Percentiles rank a stretch among this genome's conserved stretches.
Conservation (phyloP, 352 stramenopile genomes). For the Globisporangium spiculum region DNA sequence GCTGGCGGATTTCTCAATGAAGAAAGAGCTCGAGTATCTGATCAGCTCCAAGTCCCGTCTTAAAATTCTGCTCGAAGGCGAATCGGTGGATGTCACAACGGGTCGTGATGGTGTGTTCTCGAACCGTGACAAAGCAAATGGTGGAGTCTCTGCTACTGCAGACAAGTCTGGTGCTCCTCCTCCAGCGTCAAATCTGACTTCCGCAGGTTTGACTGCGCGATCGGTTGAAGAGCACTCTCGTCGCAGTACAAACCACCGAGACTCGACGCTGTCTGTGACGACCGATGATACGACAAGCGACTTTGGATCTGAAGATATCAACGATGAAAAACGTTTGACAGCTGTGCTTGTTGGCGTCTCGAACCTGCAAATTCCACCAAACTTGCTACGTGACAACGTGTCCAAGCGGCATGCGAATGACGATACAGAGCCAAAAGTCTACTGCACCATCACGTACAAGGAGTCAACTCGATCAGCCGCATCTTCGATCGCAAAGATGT, state of each 20-base stretch:
- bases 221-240: slow-evolving; percentile 17
- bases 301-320: slow-evolving; percentile 53
- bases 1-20: slow-evolving; percentile 40
- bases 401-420: slow-evolving; percentile 22
- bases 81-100: slow-evolving; percentile 71
- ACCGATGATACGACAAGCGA: slow-evolving; percentile 71
- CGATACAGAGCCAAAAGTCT: slow-evolving; percentile 58
- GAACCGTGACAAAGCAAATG: slow-evolving; percentile 6
- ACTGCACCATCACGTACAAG: slow-evolving; percentile 80
- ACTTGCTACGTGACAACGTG: slow-evolving; percentile 36
- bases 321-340: slow-evolving; percentile 64
- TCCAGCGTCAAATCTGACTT: slow-evolving; percentile 16
- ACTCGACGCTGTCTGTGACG: slow-evolving; percentile 40
- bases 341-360: slow-evolving; percentile 73
- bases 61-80: slow-evolving; percentile 61
- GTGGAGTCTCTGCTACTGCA: neutral
- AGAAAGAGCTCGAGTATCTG: slow-evolving; percentile 54
- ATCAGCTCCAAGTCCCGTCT: slow-evolving; percentile 67
- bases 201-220: slow-evolving; percentile 28
- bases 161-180: slow-evolving; percentile 6
- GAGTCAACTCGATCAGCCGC: slow-evolving; percentile 72
- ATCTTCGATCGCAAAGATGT: slow-evolving; percentile 59
- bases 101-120: slow-evolving; percentile 29
- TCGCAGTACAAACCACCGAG: slow-evolving; percentile 5
- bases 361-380: slow-evolving; percentile 57